These are phyloP conservation scores for Coemansia sp. DNA, from an alignment of 192 early-diverging fungal species.

Conservation along the genomic window DNA sequence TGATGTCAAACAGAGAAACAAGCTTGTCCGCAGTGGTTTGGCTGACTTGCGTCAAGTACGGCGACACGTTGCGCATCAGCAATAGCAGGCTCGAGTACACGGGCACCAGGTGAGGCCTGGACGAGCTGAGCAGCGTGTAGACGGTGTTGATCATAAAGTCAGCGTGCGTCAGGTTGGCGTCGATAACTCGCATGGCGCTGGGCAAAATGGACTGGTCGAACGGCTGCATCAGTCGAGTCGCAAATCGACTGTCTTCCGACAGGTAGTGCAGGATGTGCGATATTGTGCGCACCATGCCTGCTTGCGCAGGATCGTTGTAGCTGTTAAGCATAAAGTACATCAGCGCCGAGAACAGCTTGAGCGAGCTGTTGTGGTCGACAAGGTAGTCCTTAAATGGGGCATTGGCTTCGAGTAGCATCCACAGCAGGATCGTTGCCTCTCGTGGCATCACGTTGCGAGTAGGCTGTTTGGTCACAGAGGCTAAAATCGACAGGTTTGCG, in stretches of 20 bases:
- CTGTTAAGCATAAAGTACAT: slow-evolving; percentile 55
- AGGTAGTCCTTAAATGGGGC: slow-evolving; percentile 51
- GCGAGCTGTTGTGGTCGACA: slow-evolving; percentile 48
- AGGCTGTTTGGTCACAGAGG: slow-evolving; percentile 41
- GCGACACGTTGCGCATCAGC: slow-evolving; percentile 81
- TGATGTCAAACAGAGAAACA: slow-evolving; percentile 72
- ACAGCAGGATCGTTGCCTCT: slow-evolving; percentile 83
- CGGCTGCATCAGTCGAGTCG: slow-evolving; percentile 52
- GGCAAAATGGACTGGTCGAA: slow-evolving; percentile 59
- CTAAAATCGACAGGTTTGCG: slow-evolving; percentile 45
- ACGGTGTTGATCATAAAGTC: slow-evolving; percentile 88
- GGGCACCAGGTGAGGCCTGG: slow-evolving; percentile 63
- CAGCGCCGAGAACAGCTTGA: slow-evolving; percentile 46
- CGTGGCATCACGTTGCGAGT: slow-evolving; percentile 43
- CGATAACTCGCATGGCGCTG: slow-evolving; percentile 62
- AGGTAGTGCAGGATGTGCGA: slow-evolving; percentile 62
- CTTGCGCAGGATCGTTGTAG: slow-evolving; percentile 41
- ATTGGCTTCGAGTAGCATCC: slow-evolving; percentile 84
- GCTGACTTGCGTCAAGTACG: slow-evolving; percentile 77
- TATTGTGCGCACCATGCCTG: slow-evolving; percentile 72
- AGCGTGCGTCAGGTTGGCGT: slow-evolving; percentile 67
- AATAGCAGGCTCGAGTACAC: slow-evolving; percentile 81
- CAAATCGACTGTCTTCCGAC: slow-evolving; percentile 50
- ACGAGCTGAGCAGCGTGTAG: slow-evolving; percentile 75
- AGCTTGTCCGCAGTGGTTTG: slow-evolving; percentile 74